Evolutionary conservation across 2,329 filamentous ascomycete species (phyloP), one percentile per base, ranked within the genome.

Genomic region (Fusarium incarnatum): DNA sequence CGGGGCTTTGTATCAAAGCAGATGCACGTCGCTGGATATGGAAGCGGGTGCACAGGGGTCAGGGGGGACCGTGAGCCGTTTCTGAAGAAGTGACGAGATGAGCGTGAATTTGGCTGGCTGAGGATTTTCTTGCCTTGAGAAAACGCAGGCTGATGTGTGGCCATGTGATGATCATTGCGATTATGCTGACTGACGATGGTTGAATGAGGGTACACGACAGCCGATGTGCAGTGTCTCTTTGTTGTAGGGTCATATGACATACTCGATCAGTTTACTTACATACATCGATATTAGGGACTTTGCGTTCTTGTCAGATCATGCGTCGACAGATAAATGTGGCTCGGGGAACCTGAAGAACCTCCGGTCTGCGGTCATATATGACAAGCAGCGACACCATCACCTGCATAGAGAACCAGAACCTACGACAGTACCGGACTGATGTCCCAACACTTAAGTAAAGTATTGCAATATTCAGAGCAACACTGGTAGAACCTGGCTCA

Each of bases 21-120:
- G 71, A 75, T 75, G 73, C 73, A 75, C 30, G 71, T 75, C 73
- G 73, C 73, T 73, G 44, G 63, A 76, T 70, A 46, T 50, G 73
- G 73, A 72, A 72, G 60, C 54, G 40, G 64, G 60, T 50, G 66
- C 58, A 66, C 71, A 74, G 73, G 73, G 73, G 56, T 64, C 52
- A 47, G 60, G 66, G 60, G 56, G 64, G 56, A 42, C 41, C 40
- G 45, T 68, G 61, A 58, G 67, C 57, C 58, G 70, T 66, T 58
- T 46, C 58, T 56, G 66, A 54, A 50, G 47, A 55, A 68, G 62
- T 62, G 55, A 56, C 56, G 30, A 66, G 54, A 60, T 60, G 63
- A 66, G 61, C 32, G 42, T 66, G 34, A 23, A 32, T 41, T 55
- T 54, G 61, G 54, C 63, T 66, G 54, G 47, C 46, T 62, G 56